These are phyloP conservation scores for Rosa multiflora DNA, from an alignment of 306 rosid genomes.

Conservation along the genomic window DNA sequence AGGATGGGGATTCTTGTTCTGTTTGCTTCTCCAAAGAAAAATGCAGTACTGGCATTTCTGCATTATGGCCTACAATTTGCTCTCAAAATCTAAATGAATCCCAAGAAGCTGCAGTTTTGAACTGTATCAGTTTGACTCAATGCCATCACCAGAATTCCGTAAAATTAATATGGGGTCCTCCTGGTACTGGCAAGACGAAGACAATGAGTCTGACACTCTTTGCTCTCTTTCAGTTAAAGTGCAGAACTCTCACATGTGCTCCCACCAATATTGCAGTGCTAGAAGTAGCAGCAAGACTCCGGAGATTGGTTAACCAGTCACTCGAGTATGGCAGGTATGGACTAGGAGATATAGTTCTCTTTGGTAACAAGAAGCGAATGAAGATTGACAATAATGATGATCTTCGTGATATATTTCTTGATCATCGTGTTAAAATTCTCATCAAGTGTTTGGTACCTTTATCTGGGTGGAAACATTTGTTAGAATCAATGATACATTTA, in stretches of 20 bases:
- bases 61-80: constrained; percentile 1
- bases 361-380: constrained; percentile 30
- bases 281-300: constrained; percentile 31
- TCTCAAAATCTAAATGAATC: constrained; percentile 45
- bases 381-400: constrained; percentile 21
- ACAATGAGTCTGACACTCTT: constrained; percentile 38
- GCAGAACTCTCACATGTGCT: constrained; percentile 48
- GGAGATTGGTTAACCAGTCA: constrained; percentile 8
- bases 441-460: neutral
- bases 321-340: constrained; percentile 12
- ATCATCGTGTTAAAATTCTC: constrained; percentile 24
- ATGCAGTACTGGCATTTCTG: neutral
- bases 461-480: constrained; percentile 24
- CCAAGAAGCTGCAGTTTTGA: constrained; percentile 42
- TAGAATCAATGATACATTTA: constrained; percentile 26
- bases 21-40: constrained; percentile 19
- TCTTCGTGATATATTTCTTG: constrained; percentile 29
- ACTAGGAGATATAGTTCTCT: constrained; percentile 40
- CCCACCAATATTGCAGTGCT: constrained; percentile 44
- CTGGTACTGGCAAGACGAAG: constrained; percentile 51
- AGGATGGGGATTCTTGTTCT: constrained; percentile 38
- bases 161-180: constrained; percentile 41
- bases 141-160: constrained; percentile 36
- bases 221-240: constrained; percentile 32
- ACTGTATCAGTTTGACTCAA: constrained; percentile 31